phyloP scores from a whole-genome alignment of 106 monocot species.

The Allium sativum region DNA sequence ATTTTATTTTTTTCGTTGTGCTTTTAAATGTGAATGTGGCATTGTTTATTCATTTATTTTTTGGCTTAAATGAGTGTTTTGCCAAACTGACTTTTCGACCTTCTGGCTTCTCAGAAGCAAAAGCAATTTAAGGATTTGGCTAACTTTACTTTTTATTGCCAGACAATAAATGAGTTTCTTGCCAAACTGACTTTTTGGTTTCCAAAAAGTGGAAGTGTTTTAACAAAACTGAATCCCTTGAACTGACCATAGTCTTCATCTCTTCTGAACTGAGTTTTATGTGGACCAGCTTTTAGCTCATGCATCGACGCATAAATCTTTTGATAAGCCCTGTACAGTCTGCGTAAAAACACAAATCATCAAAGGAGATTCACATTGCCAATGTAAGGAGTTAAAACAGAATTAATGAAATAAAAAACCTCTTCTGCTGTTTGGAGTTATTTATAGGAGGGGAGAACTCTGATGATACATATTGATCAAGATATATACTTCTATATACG shows the following conservation, averaged over 20 bases:
- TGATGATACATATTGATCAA: constrained; percentile 91
- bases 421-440: constrained; percentile 61
- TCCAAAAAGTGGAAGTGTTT: too few species aligned
- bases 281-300: constrained; percentile 69
- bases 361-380: too few species aligned
- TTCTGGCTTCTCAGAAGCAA: too few species aligned
- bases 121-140: too few species aligned
- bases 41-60: too few species aligned
- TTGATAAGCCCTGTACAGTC: constrained; percentile 84
- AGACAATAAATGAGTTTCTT: too few species aligned
- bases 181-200: too few species aligned
- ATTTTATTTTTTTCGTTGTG: too few species aligned
- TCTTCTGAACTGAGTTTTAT: constrained; percentile 93
- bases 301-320: constrained; percentile 92
- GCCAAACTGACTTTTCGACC: too few species aligned
- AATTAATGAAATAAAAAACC: constrained; percentile 23
- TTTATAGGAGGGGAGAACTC: constrained; percentile 85
- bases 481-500: constrained; percentile 73
- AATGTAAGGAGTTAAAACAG: not conserved
- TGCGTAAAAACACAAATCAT: constrained; percentile 7
- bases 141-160: too few species aligned
- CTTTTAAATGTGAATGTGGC: too few species aligned
- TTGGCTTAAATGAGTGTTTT: too few species aligned
- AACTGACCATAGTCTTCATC: constrained; percentile 83
- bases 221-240: not conserved